phyloP scores from a whole-genome alignment of 495 filamentous ascomycete species.

The Tirmania nivea region DNA sequence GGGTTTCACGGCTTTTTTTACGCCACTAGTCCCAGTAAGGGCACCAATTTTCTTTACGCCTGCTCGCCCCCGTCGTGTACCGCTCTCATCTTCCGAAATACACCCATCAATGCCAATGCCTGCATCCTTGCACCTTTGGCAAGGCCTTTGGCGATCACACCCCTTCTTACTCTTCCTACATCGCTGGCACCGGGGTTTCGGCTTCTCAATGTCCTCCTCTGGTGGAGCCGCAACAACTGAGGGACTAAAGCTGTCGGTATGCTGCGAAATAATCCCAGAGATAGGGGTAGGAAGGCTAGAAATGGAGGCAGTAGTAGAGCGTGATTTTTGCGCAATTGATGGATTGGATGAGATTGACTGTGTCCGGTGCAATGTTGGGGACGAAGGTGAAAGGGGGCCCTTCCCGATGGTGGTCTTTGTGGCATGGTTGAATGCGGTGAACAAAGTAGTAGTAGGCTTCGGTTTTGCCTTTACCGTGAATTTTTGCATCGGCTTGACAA shows the following conservation, averaged over 20 bases:
- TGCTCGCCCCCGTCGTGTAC: conserved; percentile 81
- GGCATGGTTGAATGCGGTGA: neutral
- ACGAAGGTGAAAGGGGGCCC: neutral
- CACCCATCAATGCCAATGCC: conserved; percentile 80
- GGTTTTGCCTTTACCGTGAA: neutral
- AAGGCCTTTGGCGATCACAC: conserved; percentile 87
- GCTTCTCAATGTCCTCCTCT: conserved; percentile 7
- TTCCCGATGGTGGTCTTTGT: neutral
- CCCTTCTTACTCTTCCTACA: conserved; percentile 99
- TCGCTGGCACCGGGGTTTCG: conserved; percentile 89
- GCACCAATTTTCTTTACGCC: conserved; percentile 16
- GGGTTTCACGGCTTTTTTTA: neutral
- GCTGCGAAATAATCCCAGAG: neutral
- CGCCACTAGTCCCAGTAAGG: conserved; percentile 1
- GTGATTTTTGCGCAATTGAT: neutral
- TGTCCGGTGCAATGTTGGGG: neutral
- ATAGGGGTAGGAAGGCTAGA: neutral
- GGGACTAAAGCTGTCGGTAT: neutral
- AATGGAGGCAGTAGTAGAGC: neutral
- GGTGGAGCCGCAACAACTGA: conserved; percentile 9
- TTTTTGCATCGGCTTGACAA: neutral
- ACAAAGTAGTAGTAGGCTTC: neutral
- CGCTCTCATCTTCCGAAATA: conserved; percentile 89
- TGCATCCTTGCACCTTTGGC: conserved; percentile 84
- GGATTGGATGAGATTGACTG: neutral